Percentiles rank a stretch among this genome's conserved stretches.
These are phyloP conservation scores for Neurospora tetraspora DNA, from an alignment of 495 filamentous ascomycete species.

Conservation along the genomic window DNA sequence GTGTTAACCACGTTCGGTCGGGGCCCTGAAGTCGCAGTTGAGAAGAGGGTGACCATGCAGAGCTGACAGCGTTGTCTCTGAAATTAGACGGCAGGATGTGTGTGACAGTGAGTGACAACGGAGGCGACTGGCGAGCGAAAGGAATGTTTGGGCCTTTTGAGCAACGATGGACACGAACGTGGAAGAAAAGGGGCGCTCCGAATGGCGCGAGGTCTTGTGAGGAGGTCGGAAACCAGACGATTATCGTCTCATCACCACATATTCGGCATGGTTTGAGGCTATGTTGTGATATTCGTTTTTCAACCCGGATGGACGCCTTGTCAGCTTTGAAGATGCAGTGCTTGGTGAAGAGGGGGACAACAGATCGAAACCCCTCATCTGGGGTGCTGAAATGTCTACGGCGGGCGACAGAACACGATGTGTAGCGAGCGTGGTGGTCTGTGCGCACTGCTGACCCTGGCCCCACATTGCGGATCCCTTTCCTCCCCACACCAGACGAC, in stretches of 20 bases:
- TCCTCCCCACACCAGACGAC: background rate
- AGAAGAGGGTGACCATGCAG: background rate
- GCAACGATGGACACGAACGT: background rate
- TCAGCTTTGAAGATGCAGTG: background rate
- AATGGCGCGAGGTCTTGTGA: background rate
- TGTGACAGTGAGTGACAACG: background rate
- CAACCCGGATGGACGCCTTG: background rate
- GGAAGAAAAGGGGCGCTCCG: background rate
- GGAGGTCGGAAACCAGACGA: background rate
- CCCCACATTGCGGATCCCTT: background rate
- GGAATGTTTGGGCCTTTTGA: background rate
- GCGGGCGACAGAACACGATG: background rate
- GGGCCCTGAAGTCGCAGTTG: background rate
- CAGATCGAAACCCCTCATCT: background rate
- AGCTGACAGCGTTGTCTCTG: background rate
- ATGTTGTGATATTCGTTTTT: background rate
- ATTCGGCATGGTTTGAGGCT: background rate
- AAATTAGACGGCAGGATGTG: background rate
- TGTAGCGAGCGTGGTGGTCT: background rate
- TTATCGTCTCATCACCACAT: background rate
- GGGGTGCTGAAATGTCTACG: background rate
- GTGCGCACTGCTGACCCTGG: background rate
- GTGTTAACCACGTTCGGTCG: background rate
- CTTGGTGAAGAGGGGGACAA: background rate
- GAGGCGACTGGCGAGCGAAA: background rate